Conservation (phyloP, 495 filamentous ascomycete genomes). For the Penicillium alfredii region DNA sequence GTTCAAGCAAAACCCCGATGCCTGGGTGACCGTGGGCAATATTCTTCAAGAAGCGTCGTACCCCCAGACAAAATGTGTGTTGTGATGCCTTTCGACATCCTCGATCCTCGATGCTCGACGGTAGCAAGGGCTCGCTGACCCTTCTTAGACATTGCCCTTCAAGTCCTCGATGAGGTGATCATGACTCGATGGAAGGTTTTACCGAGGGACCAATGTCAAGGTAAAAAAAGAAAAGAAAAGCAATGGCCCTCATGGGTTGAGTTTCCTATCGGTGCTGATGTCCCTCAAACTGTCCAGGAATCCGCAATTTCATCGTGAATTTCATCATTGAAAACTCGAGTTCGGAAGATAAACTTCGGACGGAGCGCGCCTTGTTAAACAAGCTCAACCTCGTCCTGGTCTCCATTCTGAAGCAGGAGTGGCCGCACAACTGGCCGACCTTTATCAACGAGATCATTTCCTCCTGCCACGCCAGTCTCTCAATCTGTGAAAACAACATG, state of each 20-base stretch:
- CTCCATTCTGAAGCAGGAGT: slow-evolving; percentile 97
- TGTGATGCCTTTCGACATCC: not conserved
- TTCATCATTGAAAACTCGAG: slow-evolving; percentile 91
- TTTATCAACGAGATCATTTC: slow-evolving; percentile 99
- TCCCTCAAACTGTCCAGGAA: slow-evolving; percentile 61
- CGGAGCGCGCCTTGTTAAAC: slow-evolving; percentile 83
- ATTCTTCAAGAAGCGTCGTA: slow-evolving; percentile 87
- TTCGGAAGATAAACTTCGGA: slow-evolving; percentile 76
- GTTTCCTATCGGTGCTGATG: too few species aligned
- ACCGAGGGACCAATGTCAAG: slow-evolving; percentile 90
- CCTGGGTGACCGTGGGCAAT: slow-evolving; percentile 94
- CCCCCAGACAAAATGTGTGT: slow-evolving; percentile 91
- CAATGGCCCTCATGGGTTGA: too few species aligned
- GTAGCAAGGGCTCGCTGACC: slow-evolving; percentile 38
- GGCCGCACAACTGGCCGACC: slow-evolving; percentile 99
- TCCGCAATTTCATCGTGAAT: slow-evolving; percentile 97
- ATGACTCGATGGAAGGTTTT: slow-evolving; percentile 99
- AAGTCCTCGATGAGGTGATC: slow-evolving; percentile 96
- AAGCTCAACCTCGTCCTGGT: slow-evolving; percentile 97
- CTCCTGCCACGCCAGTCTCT: slow-evolving; percentile 86
- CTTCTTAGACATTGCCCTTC: slow-evolving; percentile 74
- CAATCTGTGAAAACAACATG: slow-evolving; percentile 99
- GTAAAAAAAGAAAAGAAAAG: slow-evolving; percentile 35
- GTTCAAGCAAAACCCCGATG: slow-evolving; percentile 98
- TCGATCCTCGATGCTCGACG: not conserved